Base-by-base conservation (phyloP, 208 protist species). In the Leishmania turanica region DNA sequence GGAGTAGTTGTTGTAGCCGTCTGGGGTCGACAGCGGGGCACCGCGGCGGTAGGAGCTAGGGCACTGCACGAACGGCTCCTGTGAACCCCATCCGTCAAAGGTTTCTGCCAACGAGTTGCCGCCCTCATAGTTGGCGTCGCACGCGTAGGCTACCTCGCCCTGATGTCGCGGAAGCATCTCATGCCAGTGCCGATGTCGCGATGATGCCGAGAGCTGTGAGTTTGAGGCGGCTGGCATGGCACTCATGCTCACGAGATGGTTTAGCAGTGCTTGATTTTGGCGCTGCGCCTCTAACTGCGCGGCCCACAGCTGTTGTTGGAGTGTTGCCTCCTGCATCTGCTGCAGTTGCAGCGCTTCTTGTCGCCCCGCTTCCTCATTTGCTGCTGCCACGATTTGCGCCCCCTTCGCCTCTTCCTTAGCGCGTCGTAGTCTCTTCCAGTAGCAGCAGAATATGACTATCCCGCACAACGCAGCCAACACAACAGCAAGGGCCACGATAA, bases 371-470 rank as follows among this genome's bases (percentile, higher is more conserved):
- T 15, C 5, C 54, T 27, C 19, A 66, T 21, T 42, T 27, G 45
- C 37, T 3, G 77, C 53, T n/a, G 65, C 34, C 66, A 6, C 0
- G 21, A 42, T 21, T 1, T 81, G 13, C 62, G 40, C 0, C 54
- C 37, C 17, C 53, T 37, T 49, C 31, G 40, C 21, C n/a, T 34
- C 49, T 1, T 56, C 47, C 24, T 62, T 31, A 3, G 15, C 11
- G 37, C 54, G 15, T 64, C 70, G 62, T 56, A 5, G 15, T 27
- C 17, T 34, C 17, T 64, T 62, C 9, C 58, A 54, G 56, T 49
- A 81, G 62, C 82, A 82, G 78, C 73, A 86, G 51, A 71, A 76
- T 40, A 19, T 53, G 1, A 86, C 4, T 11, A 86, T 13, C 3
- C 62, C 71, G 53, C 73, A 47, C 0, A 71, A 34, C 40, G 21